A percentile compares a stretch with the other conserved stretches of the same genome.
phyloP scores from a whole-genome alignment of 164 flowering plant genomes.

The Cinnamomum micranthum region DNA sequence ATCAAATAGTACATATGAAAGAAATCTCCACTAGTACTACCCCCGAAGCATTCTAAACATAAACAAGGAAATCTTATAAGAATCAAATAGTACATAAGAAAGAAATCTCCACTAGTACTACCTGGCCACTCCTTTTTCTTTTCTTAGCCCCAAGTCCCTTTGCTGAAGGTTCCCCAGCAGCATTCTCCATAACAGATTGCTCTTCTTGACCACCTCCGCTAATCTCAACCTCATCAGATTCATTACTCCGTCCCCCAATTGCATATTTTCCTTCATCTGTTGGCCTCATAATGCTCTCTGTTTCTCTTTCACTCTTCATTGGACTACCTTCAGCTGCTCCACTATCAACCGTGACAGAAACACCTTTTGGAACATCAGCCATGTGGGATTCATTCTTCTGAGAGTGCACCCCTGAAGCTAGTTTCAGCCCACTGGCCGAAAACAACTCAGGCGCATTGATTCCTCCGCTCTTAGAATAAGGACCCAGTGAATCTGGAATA shows the following conservation, averaged over 20 bases:
- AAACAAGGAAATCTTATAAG: background rate
- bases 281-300: constrained; percentile 31
- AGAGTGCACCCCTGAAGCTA: constrained; percentile 24
- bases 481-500: constrained; percentile 33
- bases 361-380: constrained; percentile 38
- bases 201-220: constrained; percentile 57
- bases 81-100: background rate
- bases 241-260: constrained; percentile 41
- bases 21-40: background rate
- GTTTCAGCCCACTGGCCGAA: constrained; percentile 20
- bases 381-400: constrained; percentile 35
- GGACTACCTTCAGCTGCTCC: constrained; percentile 39
- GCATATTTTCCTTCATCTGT: constrained; percentile 49
- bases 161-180: constrained; percentile 34
- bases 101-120: constrained; percentile 15
- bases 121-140: constrained; percentile 76
- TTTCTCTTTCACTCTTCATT: constrained; percentile 37
- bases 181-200: constrained; percentile 30
- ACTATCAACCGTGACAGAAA: constrained; percentile 29
- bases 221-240: constrained; percentile 62
- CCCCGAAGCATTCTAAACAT: background rate
- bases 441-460: constrained; percentile 38
- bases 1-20: background rate
- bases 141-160: constrained; percentile 53
- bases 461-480: constrained; percentile 34